Conservation (phyloP, 257 asterid genomes). For the Nicotiana paniculata region DNA sequence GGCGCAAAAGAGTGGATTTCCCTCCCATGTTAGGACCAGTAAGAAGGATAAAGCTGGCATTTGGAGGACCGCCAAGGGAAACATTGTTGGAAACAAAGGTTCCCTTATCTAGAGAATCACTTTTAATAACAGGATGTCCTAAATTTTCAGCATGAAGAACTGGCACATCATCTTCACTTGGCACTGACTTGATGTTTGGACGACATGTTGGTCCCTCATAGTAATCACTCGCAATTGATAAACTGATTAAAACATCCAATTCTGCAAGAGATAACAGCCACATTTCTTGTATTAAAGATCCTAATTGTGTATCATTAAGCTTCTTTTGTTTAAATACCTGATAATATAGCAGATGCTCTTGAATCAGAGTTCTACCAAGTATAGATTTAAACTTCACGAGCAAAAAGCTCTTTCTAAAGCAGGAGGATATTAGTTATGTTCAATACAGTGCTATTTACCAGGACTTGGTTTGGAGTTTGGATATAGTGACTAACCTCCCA, state of each 20-base stretch:
- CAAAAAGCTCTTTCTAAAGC: background rate
- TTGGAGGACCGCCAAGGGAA: constrained; percentile 64
- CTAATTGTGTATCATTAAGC: background rate
- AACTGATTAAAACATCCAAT: constrained; percentile 90
- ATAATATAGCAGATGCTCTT: background rate
- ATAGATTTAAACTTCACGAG: background rate
- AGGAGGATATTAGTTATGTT: background rate
- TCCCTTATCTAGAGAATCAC: constrained; percentile 75
- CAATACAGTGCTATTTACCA: background rate
- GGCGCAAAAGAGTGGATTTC: constrained; percentile 93
- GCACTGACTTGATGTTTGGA: constrained; percentile 43
- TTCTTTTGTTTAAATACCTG: background rate
- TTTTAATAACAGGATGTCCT: constrained; percentile 86
- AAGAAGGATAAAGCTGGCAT: constrained; percentile 74
- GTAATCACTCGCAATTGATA: constrained; percentile 73
- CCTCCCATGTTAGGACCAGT: constrained; percentile 99
- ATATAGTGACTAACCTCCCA: background rate
- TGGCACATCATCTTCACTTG: constrained; percentile 50
- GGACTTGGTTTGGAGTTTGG: background rate
- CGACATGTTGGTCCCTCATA: constrained; percentile 80
- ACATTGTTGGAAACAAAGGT: constrained; percentile 80
- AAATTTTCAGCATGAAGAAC: constrained; percentile 56
- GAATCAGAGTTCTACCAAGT: background rate
- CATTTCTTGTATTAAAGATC: background rate
- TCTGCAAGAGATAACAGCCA: constrained; percentile 49